phyloP scores from a whole-genome alignment of 192 early-diverging fungal genomes.

The Backusella macrospora region DNA sequence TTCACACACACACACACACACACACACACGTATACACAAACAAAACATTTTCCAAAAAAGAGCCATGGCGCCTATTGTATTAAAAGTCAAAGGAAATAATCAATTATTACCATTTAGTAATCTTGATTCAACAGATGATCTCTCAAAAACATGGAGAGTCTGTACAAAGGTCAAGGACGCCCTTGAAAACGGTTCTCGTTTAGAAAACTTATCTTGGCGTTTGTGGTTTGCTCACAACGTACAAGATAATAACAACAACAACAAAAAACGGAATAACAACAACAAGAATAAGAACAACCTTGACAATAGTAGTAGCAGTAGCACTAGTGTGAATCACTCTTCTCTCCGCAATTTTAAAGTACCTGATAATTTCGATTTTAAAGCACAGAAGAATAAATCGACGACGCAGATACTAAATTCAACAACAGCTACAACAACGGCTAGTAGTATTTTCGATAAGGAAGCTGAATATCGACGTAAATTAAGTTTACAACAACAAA shows the following conservation, averaged over 20 bases:
- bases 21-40: background rate
- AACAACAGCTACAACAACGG: background rate
- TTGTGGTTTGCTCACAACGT: constrained; percentile 65
- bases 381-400: constrained; percentile 1
- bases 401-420: background rate
- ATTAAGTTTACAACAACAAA: constrained; percentile 15
- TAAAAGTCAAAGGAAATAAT: constrained; percentile 75
- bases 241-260: constrained; percentile 15
- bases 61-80: constrained; percentile 66
- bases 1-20: constrained; percentile 11
- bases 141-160: constrained; percentile 81
- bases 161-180: constrained; percentile 86
- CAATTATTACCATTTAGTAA: constrained; percentile 73
- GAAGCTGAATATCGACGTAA: constrained; percentile 10
- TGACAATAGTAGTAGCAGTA: too few relatives aligned
- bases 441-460: constrained; percentile 2
- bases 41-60: background rate
- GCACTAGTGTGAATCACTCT: too few relatives aligned
- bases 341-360: constrained; percentile 12
- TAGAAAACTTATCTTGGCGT: constrained; percentile 86
- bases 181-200: constrained; percentile 76
- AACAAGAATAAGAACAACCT: background rate
- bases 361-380: constrained; percentile 22
- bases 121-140: constrained; percentile 74
- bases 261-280: constrained; percentile 7